A percentile compares a stretch with the other conserved stretches of the same genome.
phyloP scores from a whole-genome alignment of 257 asterid genomes.

The Solanum corneliomulleri region DNA sequence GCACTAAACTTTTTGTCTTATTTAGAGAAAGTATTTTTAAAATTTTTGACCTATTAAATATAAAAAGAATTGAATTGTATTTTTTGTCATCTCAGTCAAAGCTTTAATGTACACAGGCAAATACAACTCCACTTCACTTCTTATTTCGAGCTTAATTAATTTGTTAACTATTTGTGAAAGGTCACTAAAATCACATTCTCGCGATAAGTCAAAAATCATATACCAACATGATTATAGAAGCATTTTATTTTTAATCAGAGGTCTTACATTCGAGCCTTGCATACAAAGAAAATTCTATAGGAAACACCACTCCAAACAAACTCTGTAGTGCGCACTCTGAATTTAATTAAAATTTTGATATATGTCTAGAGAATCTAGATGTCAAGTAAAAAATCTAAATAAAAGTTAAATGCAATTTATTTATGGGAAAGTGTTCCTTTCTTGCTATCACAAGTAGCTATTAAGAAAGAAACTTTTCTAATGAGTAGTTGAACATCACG shows the following conservation, averaged over 20 bases:
- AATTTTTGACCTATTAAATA: not conserved
- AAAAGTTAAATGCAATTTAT: not conserved
- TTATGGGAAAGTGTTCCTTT: not conserved
- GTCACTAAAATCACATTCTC: not conserved
- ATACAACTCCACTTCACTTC: not conserved
- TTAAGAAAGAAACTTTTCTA: constrained; percentile 4
- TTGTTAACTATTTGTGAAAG: not conserved
- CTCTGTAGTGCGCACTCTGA: too few relatives aligned
- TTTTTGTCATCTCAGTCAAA: not conserved
- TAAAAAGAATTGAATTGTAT: not conserved
- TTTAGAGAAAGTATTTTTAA: not conserved
- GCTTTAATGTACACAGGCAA: not conserved
- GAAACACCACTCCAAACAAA: too few relatives aligned
- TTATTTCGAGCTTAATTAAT: not conserved
- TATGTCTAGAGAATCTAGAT: too few relatives aligned
- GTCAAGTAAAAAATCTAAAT: rapidly evolving
- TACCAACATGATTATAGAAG: rapidly evolving
- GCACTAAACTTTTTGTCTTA: not conserved
- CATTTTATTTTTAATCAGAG: too few relatives aligned
- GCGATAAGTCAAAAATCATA: too few relatives aligned
- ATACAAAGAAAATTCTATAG: rapidly evolving
- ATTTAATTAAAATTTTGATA: rapidly evolving
- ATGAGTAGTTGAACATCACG: constrained; percentile 23
- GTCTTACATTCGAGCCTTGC: rapidly evolving
- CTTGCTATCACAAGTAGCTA: not conserved